Base-by-base conservation (phyloP, 345 rosid genomes). In the Melaleuca quinquenervia region DNA sequence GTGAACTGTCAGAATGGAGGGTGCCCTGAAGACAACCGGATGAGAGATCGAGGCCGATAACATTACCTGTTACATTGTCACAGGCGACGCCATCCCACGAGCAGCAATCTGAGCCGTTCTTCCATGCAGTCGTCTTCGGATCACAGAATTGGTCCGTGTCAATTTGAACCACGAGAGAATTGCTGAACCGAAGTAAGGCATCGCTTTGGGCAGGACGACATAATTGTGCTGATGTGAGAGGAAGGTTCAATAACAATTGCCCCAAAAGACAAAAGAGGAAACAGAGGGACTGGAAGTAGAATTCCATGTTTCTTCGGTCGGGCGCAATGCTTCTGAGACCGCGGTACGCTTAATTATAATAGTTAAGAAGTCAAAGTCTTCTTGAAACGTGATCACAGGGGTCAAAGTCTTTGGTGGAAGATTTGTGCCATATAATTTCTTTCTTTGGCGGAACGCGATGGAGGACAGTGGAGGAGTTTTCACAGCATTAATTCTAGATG, bases 41-140 rank as follows among this genome's bases (percentile, higher is more conserved):
- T 24, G 86, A 84, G 26, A 87, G 87, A 52, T 85, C 52, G 1
- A 85, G 44, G 3, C 50, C 29, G 8, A 87, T 70, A 24, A 87
- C 83, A 11, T 83, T 13, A 58, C 85, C 58, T 0, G 83, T 50
- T 3, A 16, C 3, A 15, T 50, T 24, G 16, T 82, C 53, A 9
- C 83, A 85, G 0, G 84, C 44, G 50, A 87, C 82, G 14, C 89
- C 89, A 0, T 85, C 56, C 89, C 78, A 85, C 1, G 6, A 52
- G 85, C 85, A 85, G 6, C 83, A 85, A 24, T 87, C 87, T 2
- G 32, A 74, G 15, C 75, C 53, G 1, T 49, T 27, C 82, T 60
- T 62, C 85, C 82, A 86, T 18, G 82, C 74, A 11, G 5, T 1
- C 21, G 8, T 82, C 6, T 8, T 58, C 1, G 49, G 12, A 50